These are phyloP conservation scores for Hygrophorus pudorinus DNA, from an alignment of 768 basidiomycete genomes.

Conservation along the genomic window DNA sequence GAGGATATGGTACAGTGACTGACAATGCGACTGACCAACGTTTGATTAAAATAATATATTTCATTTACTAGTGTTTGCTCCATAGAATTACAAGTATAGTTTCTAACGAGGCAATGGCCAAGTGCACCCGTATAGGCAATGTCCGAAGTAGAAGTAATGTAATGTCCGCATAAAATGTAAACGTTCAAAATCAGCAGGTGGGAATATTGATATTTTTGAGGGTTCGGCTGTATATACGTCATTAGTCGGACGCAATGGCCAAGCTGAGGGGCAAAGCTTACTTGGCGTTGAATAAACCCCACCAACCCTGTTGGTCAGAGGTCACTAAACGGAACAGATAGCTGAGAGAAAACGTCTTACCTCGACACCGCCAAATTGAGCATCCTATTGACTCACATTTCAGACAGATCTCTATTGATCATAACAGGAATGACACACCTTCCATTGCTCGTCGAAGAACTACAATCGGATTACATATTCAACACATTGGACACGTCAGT, in stretches of 20 bases:
- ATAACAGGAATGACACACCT: conserved; percentile 30
- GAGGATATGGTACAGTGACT: neutral
- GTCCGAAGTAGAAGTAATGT: neutral
- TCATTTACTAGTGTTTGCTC: too few species aligned
- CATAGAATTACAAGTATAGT: too few species aligned
- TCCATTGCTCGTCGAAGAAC: conserved; percentile 78
- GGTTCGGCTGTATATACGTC: neutral
- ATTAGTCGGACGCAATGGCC: neutral
- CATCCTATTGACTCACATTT: conserved; percentile 27
- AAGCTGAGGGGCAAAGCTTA: conserved; percentile 13
- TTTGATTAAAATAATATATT: too few species aligned
- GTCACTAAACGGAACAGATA: neutral
- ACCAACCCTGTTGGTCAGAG: conserved; percentile 27
- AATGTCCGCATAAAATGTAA: neutral
- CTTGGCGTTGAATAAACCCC: conserved; percentile 37
- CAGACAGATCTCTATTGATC: conserved; percentile 1
- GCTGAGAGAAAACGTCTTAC: conserved; percentile 8
- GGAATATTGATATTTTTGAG: too few species aligned
- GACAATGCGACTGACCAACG: too few species aligned
- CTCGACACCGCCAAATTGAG: conserved; percentile 71
- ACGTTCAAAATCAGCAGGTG: too few species aligned
- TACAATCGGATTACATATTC: conserved; percentile 19
- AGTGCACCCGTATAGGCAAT: too few species aligned
- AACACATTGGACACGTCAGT: neutral
- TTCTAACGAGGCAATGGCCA: too few species aligned